These are phyloP conservation scores for Anthracocystis setariae DNA, from an alignment of 1,284 basidiomycete species.

Conservation along the genomic window DNA sequence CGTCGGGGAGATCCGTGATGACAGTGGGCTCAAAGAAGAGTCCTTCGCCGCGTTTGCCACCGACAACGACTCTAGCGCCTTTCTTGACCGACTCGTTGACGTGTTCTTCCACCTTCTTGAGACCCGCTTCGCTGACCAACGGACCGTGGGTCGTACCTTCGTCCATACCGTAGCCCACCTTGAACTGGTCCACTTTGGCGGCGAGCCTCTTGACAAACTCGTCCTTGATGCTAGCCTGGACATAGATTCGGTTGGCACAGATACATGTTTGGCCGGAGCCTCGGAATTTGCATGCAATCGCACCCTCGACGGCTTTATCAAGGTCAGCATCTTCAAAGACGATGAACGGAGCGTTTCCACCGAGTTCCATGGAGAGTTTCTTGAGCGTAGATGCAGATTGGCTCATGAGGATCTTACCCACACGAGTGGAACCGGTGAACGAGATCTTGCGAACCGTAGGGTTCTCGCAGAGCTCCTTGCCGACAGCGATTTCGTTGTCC, in stretches of 20 bases:
- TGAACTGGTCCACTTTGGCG: conserved; percentile 86
- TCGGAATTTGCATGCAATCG: conserved; percentile 90
- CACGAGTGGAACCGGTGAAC: conserved; percentile 89
- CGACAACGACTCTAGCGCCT: conserved; percentile 87
- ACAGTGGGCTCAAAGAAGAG: conserved; percentile 89
- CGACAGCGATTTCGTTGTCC: conserved; percentile 80
- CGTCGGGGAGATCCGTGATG: conserved; percentile 81
- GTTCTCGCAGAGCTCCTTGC: conserved; percentile 73
- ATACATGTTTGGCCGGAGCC: conserved; percentile 89
- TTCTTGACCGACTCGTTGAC: conserved; percentile 83
- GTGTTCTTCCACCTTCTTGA: conserved; percentile 87
- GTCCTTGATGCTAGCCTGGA: conserved; percentile 78
- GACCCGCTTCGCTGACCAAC: conserved; percentile 85
- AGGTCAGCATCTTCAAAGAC: conserved; percentile 97
- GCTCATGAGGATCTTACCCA: conserved; percentile 87
- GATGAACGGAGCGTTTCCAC: conserved; percentile 91
- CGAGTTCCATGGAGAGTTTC: conserved; percentile 74
- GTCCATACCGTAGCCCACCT: conserved; percentile 88
- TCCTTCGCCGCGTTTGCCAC: conserved; percentile 76
- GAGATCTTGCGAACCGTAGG: conserved; percentile 84
- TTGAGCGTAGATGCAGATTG: conserved; percentile 88
- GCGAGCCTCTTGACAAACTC: conserved; percentile 84
- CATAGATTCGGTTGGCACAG: conserved; percentile 70
- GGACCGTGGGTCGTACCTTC: conserved; percentile 84
- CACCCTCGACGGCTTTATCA: conserved; percentile 88